Conservation (phyloP, 2,329 filamentous ascomycete genomes). For the Ramularia endophylla region DNA sequence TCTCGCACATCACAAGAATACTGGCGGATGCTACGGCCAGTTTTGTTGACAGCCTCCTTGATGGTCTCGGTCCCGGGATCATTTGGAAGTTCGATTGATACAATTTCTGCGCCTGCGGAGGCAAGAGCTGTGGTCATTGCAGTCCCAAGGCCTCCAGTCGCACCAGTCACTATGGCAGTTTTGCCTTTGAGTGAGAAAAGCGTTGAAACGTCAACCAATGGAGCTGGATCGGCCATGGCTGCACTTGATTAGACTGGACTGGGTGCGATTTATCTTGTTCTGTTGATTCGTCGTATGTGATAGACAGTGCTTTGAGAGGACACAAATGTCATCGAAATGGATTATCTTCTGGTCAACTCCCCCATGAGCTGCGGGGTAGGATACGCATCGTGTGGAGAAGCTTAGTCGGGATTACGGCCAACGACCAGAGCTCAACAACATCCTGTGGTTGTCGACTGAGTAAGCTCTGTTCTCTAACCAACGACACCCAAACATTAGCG, state of each 20-base stretch:
- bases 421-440: too few species aligned
- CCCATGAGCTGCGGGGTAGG: too few species aligned
- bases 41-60: constrained; percentile 4
- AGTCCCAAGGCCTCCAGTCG: constrained; percentile 17
- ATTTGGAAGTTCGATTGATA: constrained; percentile 23
- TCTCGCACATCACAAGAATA: constrained; percentile 16
- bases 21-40: constrained; percentile 10
- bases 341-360: too few species aligned
- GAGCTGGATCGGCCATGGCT: constrained; percentile 6
- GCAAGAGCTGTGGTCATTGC: constrained; percentile 33
- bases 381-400: too few species aligned
- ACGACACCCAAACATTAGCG: too few species aligned
- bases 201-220: constrained; percentile 11
- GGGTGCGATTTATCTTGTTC: too few species aligned
- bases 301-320: too few species aligned
- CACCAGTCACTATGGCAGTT: constrained; percentile 19
- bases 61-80: constrained; percentile 11
- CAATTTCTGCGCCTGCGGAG: constrained; percentile 23
- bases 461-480: too few species aligned
- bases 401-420: too few species aligned
- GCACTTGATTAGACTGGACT: neutral
- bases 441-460: too few species aligned
- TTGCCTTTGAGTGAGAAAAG: constrained; percentile 19
- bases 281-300: too few species aligned
- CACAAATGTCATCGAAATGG: too few species aligned